Conservation (phyloP, 2,329 filamentous ascomycete genomes). For the Drechslerella dactyloides region DNA sequence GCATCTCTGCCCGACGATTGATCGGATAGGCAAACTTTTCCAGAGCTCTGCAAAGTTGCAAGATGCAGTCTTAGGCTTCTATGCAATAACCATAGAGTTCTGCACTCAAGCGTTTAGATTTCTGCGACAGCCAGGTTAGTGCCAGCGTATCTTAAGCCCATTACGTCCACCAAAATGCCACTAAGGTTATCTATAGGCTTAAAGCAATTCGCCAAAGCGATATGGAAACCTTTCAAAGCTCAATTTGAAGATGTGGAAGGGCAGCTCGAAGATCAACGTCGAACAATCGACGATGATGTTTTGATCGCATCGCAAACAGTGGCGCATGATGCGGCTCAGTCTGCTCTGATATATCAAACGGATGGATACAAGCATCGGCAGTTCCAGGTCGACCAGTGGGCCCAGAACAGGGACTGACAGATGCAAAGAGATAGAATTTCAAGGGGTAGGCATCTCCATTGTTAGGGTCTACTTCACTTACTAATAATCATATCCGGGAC, state of each 20-base stretch:
- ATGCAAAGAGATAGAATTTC: constrained; percentile 13
- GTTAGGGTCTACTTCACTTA: too few species aligned
- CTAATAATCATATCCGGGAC: too few species aligned
- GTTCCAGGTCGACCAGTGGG: constrained; percentile 31
- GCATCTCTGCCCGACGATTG: constrained; percentile 57
- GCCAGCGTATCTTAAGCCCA: too few species aligned
- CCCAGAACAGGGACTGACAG: constrained; percentile 15
- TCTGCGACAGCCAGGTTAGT: constrained; percentile 40
- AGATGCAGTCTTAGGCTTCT: constrained; percentile 50
- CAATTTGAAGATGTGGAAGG: constrained; percentile 47
- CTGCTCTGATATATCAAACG: constrained; percentile 31
- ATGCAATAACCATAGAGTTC: constrained; percentile 49
- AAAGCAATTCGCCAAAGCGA: constrained; percentile 35
- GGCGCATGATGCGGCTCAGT: constrained; percentile 20
- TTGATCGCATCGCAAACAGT: constrained; percentile 41
- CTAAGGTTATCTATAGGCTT: constrained; percentile 37
- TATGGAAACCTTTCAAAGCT: constrained; percentile 50
- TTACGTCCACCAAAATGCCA: too few species aligned
- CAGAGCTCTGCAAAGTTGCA: constrained; percentile 41
- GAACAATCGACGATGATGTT: constrained; percentile 33
- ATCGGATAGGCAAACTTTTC: constrained; percentile 48
- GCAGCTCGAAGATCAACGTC: constrained; percentile 35
- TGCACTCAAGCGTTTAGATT: constrained; percentile 48
- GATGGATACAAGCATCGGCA: constrained; percentile 13
- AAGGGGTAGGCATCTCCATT: constrained; percentile 21